Conservation (phyloP, 2,329 filamentous ascomycete genomes). For the Fusarium keratoplasticum region DNA sequence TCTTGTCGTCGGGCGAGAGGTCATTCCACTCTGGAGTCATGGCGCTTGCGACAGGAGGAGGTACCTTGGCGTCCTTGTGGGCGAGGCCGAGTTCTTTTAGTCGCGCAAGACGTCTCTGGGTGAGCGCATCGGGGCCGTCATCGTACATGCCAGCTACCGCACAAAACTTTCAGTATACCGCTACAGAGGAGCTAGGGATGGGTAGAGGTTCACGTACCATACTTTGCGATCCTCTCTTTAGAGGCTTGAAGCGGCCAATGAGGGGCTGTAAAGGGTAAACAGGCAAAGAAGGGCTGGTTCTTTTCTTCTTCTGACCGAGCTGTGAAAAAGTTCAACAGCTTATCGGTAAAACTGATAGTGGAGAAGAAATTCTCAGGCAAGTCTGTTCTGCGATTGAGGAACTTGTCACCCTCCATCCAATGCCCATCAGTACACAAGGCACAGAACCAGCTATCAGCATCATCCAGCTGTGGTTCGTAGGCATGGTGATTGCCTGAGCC, state of each 20-base stretch:
- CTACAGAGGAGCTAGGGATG: no score
- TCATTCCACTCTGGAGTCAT: background rate
- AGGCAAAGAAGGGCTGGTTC: constrained; percentile 14
- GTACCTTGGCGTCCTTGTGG: background rate
- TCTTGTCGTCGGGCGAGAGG: background rate
- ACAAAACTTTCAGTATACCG: background rate
- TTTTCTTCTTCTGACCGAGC: constrained; percentile 48
- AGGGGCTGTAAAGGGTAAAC: constrained; percentile 6
- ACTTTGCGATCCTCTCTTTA: constrained; percentile 5
- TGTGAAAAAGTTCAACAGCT: constrained; percentile 60
- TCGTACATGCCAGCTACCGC: constrained; percentile 42
- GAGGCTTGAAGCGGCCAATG: constrained; percentile 23
- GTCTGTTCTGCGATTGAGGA: constrained; percentile 51
- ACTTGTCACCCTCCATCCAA: constrained; percentile 56
- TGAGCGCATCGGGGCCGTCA: constrained; percentile 60
- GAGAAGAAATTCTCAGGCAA: constrained; percentile 65
- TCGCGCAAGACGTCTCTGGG: constrained; percentile 24
- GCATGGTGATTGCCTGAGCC: constrained; percentile 65
- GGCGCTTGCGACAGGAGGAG: background rate
- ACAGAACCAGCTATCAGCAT: constrained; percentile 63
- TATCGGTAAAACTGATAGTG: constrained; percentile 62
- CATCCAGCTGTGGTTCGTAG: constrained; percentile 57
- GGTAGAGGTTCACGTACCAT: no score
- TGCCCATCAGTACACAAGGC: constrained; percentile 44
- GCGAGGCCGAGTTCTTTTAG: background rate